Evolutionary conservation across 73 alveolate species (phyloP), one percentile per base, ranked within the genome.

Genomic region (Symbiodinium pilosum): DNA sequence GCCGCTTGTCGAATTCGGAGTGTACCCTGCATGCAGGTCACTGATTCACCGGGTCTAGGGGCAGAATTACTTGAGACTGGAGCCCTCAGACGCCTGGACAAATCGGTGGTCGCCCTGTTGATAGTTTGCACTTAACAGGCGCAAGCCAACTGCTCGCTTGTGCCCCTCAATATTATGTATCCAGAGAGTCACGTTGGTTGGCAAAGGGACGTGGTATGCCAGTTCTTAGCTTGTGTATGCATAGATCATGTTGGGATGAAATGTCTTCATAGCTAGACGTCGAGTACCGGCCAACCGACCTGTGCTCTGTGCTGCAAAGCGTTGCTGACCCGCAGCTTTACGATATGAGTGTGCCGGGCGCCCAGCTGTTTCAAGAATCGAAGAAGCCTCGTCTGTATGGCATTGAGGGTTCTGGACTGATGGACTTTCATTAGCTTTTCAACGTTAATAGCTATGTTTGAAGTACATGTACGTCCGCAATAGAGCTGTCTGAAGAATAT

Each of bases 61-160:
- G 73, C 73, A 54, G 34, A 54, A 54, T 24, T 24, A 12, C 20
- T 26, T 24, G 73, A 54, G 20, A 54, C 26, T 24, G 73, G 73
- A 54, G 73, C 20, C 73, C 26, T 26, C 73, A 54, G 73, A 16
- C 26, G 73, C 73, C 73, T 2, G 73, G 73, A 54, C 73, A 54
- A 54, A 54, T 54, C 73, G 4, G 73, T 54, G 73, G 73, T 54
- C 73, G 73, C 73, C 26, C 73, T 54, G 73, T 54, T 54, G 73
- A 54, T 54, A 54, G 73, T 54, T 54, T 54, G 73, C 73, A 54
- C 73, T 54, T 9, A 54, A 54, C 73, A 5, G 32, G 73, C 73
- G 73, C 73, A 54, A 54, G 73, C 73, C 73, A 54, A 54, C 34
- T 54, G 73, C 73, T 54, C 26, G 73, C 73, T 54, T 54, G 73